Evolutionary conservation across 805 yeast species (phyloP), one percentile per base, ranked within the genome.

Genomic region (Kockiozyma suomiensis): DNA sequence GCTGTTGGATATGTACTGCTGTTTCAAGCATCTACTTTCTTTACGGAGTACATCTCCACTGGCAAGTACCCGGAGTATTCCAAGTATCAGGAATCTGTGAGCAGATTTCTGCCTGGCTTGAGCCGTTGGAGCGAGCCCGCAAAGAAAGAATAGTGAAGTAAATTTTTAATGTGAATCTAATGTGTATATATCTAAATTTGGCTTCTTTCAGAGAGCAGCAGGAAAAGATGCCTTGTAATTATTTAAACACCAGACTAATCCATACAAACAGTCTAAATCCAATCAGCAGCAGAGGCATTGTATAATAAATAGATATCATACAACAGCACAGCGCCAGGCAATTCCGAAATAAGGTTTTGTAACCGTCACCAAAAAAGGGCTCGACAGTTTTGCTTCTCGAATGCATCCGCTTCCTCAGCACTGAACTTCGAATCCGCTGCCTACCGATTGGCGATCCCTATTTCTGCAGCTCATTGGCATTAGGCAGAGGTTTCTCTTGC

Each of bases 21-120:
- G 41, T 62, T 62, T 49, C 61, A 59, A 38, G 65, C 53, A 19
- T 62, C 66, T 3, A 62, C 66, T 4, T 17, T 47, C 32, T 53
- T 62, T 28, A 62, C 66, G 2, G 66, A 62, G 50, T 25, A 17
- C 10, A 59, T 62, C 19, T 35, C 61, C 8, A 35, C 49, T 15
- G 42, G 49, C 30, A 62, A 56, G 50, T 62, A 62, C 43, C 61
- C 61, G 2, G 57, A 43, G 28, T 62, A 62, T 40, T 49, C 35
- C 12, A 48, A 38, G 47, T 62, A 62, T 19, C 61, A 58, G 47
- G 42, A 19, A 30, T 23, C n/a, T 15, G 66, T 62, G 15, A 65
- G 61, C 33, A 25, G 59, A 23, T 62, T 62, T 46, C 30, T 59
- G 40, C 66, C 66, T n/a, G 35, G 42, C 2, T n/a, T 30, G 1